Conservation (phyloP, 495 filamentous ascomycete genomes). For the Hypoxylon intermedium region DNA sequence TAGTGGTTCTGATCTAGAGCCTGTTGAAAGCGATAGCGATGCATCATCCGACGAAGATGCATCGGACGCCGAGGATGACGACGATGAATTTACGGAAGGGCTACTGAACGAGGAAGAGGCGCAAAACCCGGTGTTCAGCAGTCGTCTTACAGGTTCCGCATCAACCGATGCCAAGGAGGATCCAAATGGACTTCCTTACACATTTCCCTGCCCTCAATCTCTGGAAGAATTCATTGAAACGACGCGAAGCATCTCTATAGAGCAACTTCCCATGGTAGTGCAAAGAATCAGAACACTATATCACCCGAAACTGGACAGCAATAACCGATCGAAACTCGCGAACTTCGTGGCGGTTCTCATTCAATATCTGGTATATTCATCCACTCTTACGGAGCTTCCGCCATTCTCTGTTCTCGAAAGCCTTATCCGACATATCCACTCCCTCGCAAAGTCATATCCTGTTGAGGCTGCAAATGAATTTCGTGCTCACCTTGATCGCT, state of each 20-base stretch:
- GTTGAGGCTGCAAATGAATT: constrained; percentile 78
- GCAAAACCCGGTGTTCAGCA: constrained; percentile 52
- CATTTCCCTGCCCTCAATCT: constrained; percentile 80
- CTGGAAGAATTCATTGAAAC: constrained; percentile 76
- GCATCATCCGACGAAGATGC: constrained; percentile 63
- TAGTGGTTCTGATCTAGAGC: constrained; percentile 68
- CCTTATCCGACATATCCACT: constrained; percentile 71
- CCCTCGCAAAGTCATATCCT: constrained; percentile 81
- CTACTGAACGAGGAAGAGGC: constrained; percentile 62
- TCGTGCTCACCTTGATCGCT: constrained; percentile 70
- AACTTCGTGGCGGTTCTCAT: constrained; percentile 78
- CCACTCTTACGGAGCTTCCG: constrained; percentile 47
- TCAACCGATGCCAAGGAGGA: constrained; percentile 43
- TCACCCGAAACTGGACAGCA: constrained; percentile 81
- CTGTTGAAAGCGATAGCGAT: constrained; percentile 61
- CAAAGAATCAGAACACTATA: constrained; percentile 88
- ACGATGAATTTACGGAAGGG: constrained; percentile 73
- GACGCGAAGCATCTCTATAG: constrained; percentile 61
- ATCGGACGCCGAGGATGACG: constrained; percentile 58
- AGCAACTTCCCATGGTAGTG: constrained; percentile 78
- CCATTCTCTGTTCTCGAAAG: constrained; percentile 51
- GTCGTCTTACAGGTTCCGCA: constrained; percentile 24
- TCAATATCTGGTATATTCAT: constrained; percentile 75
- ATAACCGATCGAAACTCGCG: constrained; percentile 83
- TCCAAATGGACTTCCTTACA: constrained; percentile 71